A percentile compares a stretch with the other conserved stretches of the same genome.
These are phyloP conservation scores for Starmerella floricola DNA, from an alignment of 805 yeast species.

Conservation along the genomic window DNA sequence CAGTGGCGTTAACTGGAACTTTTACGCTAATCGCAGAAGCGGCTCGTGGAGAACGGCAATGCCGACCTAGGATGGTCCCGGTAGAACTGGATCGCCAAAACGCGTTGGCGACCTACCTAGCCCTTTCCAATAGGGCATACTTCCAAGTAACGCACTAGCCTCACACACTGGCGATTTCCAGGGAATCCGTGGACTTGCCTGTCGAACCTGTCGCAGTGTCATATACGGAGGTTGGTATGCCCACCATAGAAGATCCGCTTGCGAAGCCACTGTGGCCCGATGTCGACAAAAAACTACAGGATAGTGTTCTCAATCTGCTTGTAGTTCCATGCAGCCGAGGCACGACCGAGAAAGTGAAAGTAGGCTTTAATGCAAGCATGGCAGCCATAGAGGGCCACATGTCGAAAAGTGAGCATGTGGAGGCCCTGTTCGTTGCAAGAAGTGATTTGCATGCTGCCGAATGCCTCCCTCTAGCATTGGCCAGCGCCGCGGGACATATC, in stretches of 20 bases:
- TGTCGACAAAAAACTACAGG: slow-evolving; percentile 7
- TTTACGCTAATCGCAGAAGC: too few relatives aligned
- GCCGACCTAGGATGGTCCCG: too few relatives aligned
- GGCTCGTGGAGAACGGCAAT: too few relatives aligned
- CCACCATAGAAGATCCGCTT: slow-evolving; percentile 13
- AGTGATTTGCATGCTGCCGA: slow-evolving; percentile 15
- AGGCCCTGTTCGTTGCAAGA: slow-evolving; percentile 19
- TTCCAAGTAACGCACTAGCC: neutral
- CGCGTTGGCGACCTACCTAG: too few relatives aligned
- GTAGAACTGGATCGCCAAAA: too few relatives aligned
- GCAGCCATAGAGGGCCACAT: slow-evolving; percentile 15
- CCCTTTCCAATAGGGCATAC: neutral
- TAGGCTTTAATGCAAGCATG: slow-evolving; percentile 24
- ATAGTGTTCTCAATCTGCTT: slow-evolving; percentile 8
- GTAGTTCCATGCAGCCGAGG: slow-evolving; percentile 2
- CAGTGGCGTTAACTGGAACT: too few relatives aligned
- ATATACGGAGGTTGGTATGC: neutral
- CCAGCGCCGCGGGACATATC: slow-evolving; percentile 17
- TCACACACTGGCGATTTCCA: neutral
- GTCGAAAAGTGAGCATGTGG: slow-evolving; percentile 2
- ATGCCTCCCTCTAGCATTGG: slow-evolving; percentile 18
- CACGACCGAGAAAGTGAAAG: slow-evolving; percentile 11
- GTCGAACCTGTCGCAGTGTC: too few relatives aligned
- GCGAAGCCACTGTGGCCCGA: slow-evolving; percentile 24
- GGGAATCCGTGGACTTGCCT: neutral